Conservation (phyloP, 129 eudicot species). For the Smallanthus sonchifolius region DNA sequence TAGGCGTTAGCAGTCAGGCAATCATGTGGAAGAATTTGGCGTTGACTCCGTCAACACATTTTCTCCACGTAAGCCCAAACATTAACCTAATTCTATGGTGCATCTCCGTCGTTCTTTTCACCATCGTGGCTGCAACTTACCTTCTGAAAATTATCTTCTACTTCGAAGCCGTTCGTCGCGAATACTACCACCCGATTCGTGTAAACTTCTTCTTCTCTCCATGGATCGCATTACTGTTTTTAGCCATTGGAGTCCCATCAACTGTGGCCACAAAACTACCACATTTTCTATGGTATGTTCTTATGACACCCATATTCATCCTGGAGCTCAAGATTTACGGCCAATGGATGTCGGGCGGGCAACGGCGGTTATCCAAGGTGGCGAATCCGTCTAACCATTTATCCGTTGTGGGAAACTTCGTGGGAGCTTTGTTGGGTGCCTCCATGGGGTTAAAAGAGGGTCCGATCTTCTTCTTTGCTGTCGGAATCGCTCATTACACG, state of each 20-base stretch:
- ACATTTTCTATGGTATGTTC: slow-evolving; percentile 50
- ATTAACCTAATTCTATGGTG: slow-evolving; percentile 59
- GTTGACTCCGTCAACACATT: slow-evolving; percentile 42
- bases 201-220: slow-evolving; percentile 88
- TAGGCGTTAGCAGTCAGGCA: slow-evolving; percentile 76
- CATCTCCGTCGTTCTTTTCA: slow-evolving; percentile 44
- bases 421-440: slow-evolving; percentile 71
- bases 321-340: slow-evolving; percentile 78
- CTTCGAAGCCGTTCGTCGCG: slow-evolving; percentile 83
- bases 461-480: slow-evolving; percentile 74
- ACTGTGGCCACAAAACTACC: slow-evolving; percentile 31
- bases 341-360: slow-evolving; percentile 93
- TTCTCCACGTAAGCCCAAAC: slow-evolving; percentile 45
- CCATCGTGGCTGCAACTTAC: slow-evolving; percentile 34
- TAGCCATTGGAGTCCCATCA: slow-evolving; percentile 60
- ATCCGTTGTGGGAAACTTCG: slow-evolving; percentile 75
- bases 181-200: slow-evolving; percentile 70
- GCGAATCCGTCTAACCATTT: slow-evolving; percentile 78
- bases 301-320: slow-evolving; percentile 59
- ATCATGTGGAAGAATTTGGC: slow-evolving; percentile 73
- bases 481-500: slow-evolving; percentile 70
- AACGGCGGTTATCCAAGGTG: slow-evolving; percentile 71
- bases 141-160: slow-evolving; percentile 56
- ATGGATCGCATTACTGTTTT: slow-evolving; percentile 53
- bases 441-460: slow-evolving; percentile 83